phyloP scores from a whole-genome alignment of 129 eudicot species.

The Tanacetum coccineum region DNA sequence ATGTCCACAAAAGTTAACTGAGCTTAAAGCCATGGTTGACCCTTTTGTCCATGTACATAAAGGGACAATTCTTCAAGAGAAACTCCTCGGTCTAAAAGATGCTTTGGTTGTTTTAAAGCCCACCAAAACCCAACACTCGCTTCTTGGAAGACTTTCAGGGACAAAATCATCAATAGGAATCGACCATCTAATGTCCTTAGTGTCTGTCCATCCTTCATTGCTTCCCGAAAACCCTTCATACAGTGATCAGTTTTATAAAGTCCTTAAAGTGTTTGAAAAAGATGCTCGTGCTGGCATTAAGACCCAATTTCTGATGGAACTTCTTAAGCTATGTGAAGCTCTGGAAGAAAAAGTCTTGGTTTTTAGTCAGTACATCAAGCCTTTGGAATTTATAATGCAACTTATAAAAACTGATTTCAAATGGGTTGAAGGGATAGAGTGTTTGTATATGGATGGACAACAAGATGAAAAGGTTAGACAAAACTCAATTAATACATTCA shows the following conservation, averaged over 20 bases:
- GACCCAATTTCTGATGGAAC: constrained; percentile 49
- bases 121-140: constrained; percentile 42
- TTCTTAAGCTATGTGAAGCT: constrained; percentile 42
- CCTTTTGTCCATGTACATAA: constrained; percentile 78
- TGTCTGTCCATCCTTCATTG: constrained; percentile 75
- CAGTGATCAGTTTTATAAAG: constrained; percentile 5
- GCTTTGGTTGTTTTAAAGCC: constrained; percentile 51
- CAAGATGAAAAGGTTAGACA: constrained; percentile 49
- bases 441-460: constrained; percentile 48
- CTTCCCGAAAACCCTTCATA: constrained; percentile 4
- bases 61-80: constrained; percentile 54
- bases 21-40: constrained; percentile 38
- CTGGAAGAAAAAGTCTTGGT: constrained; percentile 51
- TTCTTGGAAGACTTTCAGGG: constrained; percentile 26
- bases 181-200: constrained; percentile 33
- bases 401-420: constrained; percentile 29
- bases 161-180: constrained; percentile 17
- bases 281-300: constrained; percentile 51
- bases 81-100: constrained; percentile 56
- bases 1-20: constrained; percentile 17
- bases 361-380: constrained; percentile 51
- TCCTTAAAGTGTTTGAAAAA: constrained; percentile 20
- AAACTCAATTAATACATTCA: constrained; percentile 34
- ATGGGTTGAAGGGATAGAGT: constrained; percentile 53
- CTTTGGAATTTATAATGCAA: constrained; percentile 34